Base-by-base conservation (phyloP, 2,329 filamentous ascomycete species). In the Mycogone perniciosa region DNA sequence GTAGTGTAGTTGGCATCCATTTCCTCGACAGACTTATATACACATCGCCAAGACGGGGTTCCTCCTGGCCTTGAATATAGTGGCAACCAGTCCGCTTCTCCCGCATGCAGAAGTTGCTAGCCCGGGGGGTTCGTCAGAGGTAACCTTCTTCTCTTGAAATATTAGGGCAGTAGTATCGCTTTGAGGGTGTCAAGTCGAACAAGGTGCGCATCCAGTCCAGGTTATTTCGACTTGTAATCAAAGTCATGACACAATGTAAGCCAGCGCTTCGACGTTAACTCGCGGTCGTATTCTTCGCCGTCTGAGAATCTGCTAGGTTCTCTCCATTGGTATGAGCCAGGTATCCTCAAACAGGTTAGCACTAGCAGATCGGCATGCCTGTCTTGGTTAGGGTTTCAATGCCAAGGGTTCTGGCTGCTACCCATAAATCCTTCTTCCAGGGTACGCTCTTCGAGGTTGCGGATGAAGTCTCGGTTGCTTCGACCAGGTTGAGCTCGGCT, bases 381-480 rank as follows among this genome's bases (percentile, higher is more conserved):
- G 47, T 53, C 55, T 27, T 11, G 13, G 11, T 31, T 20, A 38
- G 7, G 10, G 6, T 46, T 56, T 66, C 86, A 95, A 68, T 93
- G 88, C 75, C 84, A 84, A 46, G 76, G 72, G 53, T 71, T 77
- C 63, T 81, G 81, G 57, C 75, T 76, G 58, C 75, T 76, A 39
- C 77, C 79, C 81, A 90, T 88, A 64, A 90, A 96, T 2, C 90
- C 89, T 68, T 97, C 92, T 67, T 96, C 92, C 50, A 97, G 74
- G 2, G 91, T 96, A 34, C 93, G 82, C 70, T 97, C 93, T 70
- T 99, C 93, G 56, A 99, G 75, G 55, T 88, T 96, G 50, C 93
- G 84, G 61, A 99, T 95, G 65, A 99, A 96, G 65, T 97, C 92
- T 39, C 90, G 79, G 62, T 91, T 86, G 42, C 70, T 76, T 66